Conservation (phyloP, 2,329 filamentous ascomycete genomes). For the Alternaria ethzedia region DNA sequence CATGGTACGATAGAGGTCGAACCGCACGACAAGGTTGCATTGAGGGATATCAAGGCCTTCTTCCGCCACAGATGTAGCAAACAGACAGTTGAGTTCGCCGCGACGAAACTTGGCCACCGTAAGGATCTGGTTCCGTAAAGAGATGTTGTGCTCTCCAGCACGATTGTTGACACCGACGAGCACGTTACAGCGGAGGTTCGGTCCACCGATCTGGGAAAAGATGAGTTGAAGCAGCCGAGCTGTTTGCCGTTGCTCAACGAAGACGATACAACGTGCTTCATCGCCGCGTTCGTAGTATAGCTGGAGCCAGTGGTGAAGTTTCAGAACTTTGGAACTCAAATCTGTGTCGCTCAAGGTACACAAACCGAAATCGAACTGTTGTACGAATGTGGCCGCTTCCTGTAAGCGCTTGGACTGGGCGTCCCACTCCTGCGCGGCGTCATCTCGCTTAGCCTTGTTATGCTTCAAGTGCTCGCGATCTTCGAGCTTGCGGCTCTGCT, state of each 20-base stretch:
- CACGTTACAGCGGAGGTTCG: conserved; percentile 65
- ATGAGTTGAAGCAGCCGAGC: conserved; percentile 75
- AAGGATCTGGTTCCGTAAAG: conserved; percentile 75
- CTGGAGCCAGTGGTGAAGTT: conserved; percentile 66
- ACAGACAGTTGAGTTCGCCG: conserved; percentile 65
- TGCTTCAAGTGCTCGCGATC: conserved; percentile 57
- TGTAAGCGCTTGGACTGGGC: conserved; percentile 63
- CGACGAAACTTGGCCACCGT: conserved; percentile 70
- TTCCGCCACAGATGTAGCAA: conserved; percentile 70
- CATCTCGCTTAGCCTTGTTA: conserved; percentile 32
- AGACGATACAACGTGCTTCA: conserved; percentile 79
- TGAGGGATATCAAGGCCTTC: conserved; percentile 71
- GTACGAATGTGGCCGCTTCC: conserved; percentile 64
- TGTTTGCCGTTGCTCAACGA: conserved; percentile 80
- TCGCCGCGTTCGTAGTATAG: conserved; percentile 66
- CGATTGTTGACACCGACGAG: conserved; percentile 67
- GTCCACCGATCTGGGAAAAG: conserved; percentile 65
- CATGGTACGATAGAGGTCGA: conserved; percentile 86
- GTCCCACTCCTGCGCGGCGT: conserved; percentile 54
- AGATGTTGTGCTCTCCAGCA: conserved; percentile 66
- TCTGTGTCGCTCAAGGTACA: conserved; percentile 47
- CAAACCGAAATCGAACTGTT: conserved; percentile 56
- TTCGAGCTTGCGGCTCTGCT: conserved; percentile 67
- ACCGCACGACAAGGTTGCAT: conserved; percentile 73
- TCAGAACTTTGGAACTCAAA: conserved; percentile 75